These are phyloP conservation scores for Polyporus arcularius DNA, from an alignment of 768 basidiomycete genomes.

Conservation along the genomic window DNA sequence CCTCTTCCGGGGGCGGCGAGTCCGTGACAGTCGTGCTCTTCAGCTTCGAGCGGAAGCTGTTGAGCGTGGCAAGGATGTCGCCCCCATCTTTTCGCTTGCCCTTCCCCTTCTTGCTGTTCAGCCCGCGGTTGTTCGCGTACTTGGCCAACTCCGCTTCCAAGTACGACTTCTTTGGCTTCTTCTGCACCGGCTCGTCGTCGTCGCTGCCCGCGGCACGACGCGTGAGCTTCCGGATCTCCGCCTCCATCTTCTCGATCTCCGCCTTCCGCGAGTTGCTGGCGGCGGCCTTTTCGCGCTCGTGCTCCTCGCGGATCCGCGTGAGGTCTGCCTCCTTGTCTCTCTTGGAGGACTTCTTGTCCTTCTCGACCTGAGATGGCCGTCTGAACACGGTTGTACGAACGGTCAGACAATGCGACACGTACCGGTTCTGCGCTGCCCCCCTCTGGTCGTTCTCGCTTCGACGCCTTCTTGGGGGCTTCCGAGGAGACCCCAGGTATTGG, in stretches of 20 bases:
- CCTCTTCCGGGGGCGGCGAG: slow-evolving; percentile 19
- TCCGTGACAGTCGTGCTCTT: slow-evolving; percentile 38
- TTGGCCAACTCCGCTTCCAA: slow-evolving; percentile 82
- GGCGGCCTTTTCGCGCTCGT: slow-evolving; percentile 69
- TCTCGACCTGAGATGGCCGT: slow-evolving; percentile 20
- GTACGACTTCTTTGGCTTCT: slow-evolving; percentile 68
- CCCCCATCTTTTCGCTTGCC: slow-evolving; percentile 61
- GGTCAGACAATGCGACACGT: background rate
- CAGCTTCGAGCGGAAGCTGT: slow-evolving; percentile 71
- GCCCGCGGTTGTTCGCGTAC: slow-evolving; percentile 67
- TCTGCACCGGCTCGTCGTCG: slow-evolving; percentile 53
- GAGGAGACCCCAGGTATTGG: slow-evolving; percentile 15
- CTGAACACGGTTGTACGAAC: background rate
- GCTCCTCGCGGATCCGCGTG: slow-evolving; percentile 71
- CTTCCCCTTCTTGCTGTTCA: slow-evolving; percentile 49
- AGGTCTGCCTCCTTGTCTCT: slow-evolving; percentile 51
- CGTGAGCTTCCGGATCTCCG: slow-evolving; percentile 78
- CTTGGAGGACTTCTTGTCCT: slow-evolving; percentile 39
- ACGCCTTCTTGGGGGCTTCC: slow-evolving; percentile 7
- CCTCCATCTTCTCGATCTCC: slow-evolving; percentile 87
- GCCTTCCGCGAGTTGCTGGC: slow-evolving; percentile 63
- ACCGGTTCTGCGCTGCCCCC: slow-evolving; percentile 6
- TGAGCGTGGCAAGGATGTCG: slow-evolving; percentile 67
- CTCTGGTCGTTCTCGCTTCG: slow-evolving; percentile 19
- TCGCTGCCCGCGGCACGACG: slow-evolving; percentile 41